phyloP scores from a whole-genome alignment of 352 stramenopile species.

The Ophiocytium majus region DNA sequence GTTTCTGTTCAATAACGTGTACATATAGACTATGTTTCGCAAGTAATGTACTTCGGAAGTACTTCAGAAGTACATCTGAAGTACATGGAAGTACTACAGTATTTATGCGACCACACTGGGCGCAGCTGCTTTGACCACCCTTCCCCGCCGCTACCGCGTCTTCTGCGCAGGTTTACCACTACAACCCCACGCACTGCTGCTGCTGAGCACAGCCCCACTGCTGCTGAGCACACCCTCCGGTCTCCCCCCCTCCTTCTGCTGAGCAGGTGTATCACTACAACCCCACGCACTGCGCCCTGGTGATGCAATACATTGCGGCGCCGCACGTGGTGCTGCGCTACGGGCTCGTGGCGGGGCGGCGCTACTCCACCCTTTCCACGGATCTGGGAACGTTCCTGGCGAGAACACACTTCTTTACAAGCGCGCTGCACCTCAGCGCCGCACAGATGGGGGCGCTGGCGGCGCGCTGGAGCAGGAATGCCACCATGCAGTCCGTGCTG shows the following conservation, averaged over 20 bases:
- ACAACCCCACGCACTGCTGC: background rate
- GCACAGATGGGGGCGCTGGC: slow-evolving; percentile 54
- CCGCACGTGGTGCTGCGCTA: slow-evolving; percentile 63
- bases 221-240: no score
- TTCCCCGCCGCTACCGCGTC: background rate
- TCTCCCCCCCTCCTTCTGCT: background rate
- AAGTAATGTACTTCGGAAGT: no score
- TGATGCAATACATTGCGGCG: slow-evolving; percentile 60
- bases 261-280: slow-evolving; percentile 57
- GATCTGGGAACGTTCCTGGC: slow-evolving; percentile 57
- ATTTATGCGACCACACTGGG: no score
- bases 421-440: slow-evolving; percentile 34
- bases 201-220: no score
- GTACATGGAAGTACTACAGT: no score
- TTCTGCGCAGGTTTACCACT: background rate
- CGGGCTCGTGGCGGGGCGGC: slow-evolving; percentile 56
- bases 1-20: no score
- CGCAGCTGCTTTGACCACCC: background rate
- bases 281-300: slow-evolving; percentile 40
- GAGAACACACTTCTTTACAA: slow-evolving; percentile 48
- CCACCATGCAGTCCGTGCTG: slow-evolving; percentile 35
- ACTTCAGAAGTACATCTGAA: no score
- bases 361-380: slow-evolving; percentile 56
- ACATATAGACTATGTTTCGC: no score
- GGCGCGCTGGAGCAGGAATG: slow-evolving; percentile 58